Evolutionary conservation across 345 rosid genomes (phyloP).

Genomic region (Litchi chinensis): DNA sequence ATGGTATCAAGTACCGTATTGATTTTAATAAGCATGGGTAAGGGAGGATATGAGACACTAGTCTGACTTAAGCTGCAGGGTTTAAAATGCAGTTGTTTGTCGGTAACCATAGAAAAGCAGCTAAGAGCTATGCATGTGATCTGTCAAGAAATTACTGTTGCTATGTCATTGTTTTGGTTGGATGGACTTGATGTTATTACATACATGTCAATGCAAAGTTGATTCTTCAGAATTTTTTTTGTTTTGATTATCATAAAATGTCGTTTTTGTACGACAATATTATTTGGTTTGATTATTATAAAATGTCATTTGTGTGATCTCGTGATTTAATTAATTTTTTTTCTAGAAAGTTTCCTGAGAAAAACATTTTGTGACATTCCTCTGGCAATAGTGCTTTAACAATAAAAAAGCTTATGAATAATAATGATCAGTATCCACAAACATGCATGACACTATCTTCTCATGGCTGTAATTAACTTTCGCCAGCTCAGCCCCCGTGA

Average conservation of each 20-base stretch:
- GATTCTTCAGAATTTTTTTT: neutral
- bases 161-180: conserved; percentile 7
- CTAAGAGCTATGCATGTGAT: neutral
- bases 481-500: too few relatives aligned
- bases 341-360: neutral
- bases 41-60: neutral
- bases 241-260: neutral
- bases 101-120: neutral
- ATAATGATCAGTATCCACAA: neutral
- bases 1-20: neutral
- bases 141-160: neutral
- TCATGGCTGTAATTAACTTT: neutral
- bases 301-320: neutral
- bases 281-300: neutral
- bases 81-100: neutral
- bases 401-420: neutral
- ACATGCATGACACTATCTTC: conserved; percentile 1
- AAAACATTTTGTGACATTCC: neutral
- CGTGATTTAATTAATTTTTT: neutral
- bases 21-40: neutral
- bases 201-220: neutral
- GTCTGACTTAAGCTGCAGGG: neutral
- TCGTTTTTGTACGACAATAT: neutral
- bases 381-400: neutral
- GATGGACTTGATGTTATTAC: neutral